phyloP scores from a whole-genome alignment of 1,284 basidiomycete genomes.

The Cystobasidiaceae sp. region DNA sequence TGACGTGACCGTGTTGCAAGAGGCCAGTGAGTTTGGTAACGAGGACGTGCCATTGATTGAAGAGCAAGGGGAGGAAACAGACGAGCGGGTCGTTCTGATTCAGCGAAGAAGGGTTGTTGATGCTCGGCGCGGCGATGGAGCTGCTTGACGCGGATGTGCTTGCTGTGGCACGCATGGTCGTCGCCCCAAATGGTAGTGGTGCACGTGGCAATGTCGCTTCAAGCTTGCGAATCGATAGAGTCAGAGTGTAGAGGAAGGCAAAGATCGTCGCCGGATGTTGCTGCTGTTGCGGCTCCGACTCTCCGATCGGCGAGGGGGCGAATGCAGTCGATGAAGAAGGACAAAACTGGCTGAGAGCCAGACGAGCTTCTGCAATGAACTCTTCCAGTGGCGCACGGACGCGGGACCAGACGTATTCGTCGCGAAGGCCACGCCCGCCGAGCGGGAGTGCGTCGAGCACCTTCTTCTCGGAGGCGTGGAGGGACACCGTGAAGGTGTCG shows the following conservation, averaged over 20 bases:
- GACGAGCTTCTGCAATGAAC: slow-evolving; percentile 34
- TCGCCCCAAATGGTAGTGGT: slow-evolving; percentile 6
- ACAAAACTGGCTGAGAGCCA: slow-evolving; percentile 31
- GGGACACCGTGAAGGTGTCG: slow-evolving; percentile 26
- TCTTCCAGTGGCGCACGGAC: slow-evolving; percentile 38
- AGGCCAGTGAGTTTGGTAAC: slow-evolving; percentile 34
- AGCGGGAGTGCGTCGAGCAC: slow-evolving; percentile 36
- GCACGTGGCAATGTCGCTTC: slow-evolving; percentile 26
- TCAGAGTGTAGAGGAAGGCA: slow-evolving; percentile 34
- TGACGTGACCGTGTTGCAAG: slow-evolving; percentile 34
- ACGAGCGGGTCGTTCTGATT: slow-evolving; percentile 24
- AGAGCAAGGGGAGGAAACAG: slow-evolving; percentile 32
- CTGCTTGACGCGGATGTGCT: not conserved
- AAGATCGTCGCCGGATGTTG: slow-evolving; percentile 39
- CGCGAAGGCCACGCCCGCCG: slow-evolving; percentile 32
- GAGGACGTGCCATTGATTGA: slow-evolving; percentile 41
- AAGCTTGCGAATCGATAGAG: slow-evolving; percentile 29
- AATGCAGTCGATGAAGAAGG: not conserved
- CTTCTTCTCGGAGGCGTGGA: slow-evolving; percentile 32
- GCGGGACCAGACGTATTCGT: slow-evolving; percentile 39
- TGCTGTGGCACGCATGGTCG: not conserved
- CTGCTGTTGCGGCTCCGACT: slow-evolving; percentile 25
- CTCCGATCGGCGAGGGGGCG: not conserved
- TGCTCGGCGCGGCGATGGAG: not conserved
- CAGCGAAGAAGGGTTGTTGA: slow-evolving; percentile 30